Conservation (phyloP, 257 asterid genomes). For the Leptodermis oblonga region DNA sequence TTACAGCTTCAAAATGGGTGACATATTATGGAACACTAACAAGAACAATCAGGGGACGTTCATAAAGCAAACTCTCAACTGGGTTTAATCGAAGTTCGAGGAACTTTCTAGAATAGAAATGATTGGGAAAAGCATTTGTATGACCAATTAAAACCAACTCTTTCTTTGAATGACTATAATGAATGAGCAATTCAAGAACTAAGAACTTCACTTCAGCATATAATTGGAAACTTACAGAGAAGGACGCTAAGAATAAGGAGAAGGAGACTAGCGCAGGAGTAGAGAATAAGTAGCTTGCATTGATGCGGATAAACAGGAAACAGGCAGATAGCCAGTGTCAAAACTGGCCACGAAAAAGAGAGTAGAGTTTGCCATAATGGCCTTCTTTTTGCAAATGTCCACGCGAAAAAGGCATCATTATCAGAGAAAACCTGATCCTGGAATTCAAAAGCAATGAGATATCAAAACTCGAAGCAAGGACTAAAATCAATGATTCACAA, state of each 20-base stretch:
- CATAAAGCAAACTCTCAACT: background rate
- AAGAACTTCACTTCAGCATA: background rate
- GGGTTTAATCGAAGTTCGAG: too few species aligned
- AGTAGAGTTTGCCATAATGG: conserved; percentile 98
- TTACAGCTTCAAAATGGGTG: conserved; percentile 3
- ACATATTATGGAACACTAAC: background rate
- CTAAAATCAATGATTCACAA: conserved; percentile 6
- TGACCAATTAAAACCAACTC: background rate
- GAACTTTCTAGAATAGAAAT: background rate
- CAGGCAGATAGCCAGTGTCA: conserved; percentile 95
- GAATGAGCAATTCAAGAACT: background rate
- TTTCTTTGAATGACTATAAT: background rate
- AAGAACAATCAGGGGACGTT: background rate
- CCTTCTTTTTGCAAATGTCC: conserved; percentile 89
- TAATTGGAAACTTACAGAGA: conserved; percentile 47
- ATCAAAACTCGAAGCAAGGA: conserved; percentile 4
- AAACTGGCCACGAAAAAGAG: conserved; percentile 95
- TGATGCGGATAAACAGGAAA: conserved; percentile 97
- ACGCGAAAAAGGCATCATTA: conserved; percentile 91
- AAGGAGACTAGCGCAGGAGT: conserved; percentile 90
- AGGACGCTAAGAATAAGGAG: conserved; percentile 85
- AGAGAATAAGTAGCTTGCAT: conserved; percentile 86
- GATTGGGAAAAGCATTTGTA: background rate
- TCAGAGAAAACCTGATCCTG: conserved; percentile 96
- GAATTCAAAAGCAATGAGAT: conserved; percentile 17